Base-by-base conservation (phyloP, 2,329 filamentous ascomycete species). In the Thermothelomyces thermophilus region DNA sequence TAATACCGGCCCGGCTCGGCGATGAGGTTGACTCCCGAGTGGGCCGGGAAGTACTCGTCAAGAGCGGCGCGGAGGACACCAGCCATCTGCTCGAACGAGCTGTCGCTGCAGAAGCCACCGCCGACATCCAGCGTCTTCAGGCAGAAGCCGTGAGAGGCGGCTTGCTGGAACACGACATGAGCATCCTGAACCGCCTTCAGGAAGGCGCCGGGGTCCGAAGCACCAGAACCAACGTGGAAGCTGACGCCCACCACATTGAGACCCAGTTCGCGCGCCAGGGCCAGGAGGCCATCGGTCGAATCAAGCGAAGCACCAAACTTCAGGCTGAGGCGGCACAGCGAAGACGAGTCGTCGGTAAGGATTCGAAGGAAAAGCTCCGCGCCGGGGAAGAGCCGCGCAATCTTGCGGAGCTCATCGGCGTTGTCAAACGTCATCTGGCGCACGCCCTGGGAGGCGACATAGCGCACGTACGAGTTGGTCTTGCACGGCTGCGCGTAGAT, bases 361-460 rank as follows among this genome's bases (percentile, higher is more conserved):
- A 98, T 98, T 62, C 93, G 90, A 54, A 98, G 77, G 70, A 86
- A 95, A 36, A 98, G 82, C 73, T 96, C 88, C 24, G 93, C 93
- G 41, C 82, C 82, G 2, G 93, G 91, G 65, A 80, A 96, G 61
- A 93, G 80, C 69, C 89, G 86, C 70, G 94, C 93, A 69, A 95
- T 91, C 79, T 98, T 98, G 80, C 91, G 89, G 46, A 98, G 80
- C 77, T 98, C 93, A 68, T 98, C 93, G 66, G 86, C 82, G 63
- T 98, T 98, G 79, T 98, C 93, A 66, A 98, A 97, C 2, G 93
- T 98, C 91, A 98, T 97, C 76, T 95, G 88, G 73, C 87, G 91
- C 66, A 98, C 93, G 60, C 86, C 86, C 59, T 84, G 76, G 65
- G 82, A 79, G 64, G 86, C 83, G 57, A 94, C 93, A 64, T 90